Conservation (phyloP, 2,329 filamentous ascomycete species). For the Claviceps sp. region DNA sequence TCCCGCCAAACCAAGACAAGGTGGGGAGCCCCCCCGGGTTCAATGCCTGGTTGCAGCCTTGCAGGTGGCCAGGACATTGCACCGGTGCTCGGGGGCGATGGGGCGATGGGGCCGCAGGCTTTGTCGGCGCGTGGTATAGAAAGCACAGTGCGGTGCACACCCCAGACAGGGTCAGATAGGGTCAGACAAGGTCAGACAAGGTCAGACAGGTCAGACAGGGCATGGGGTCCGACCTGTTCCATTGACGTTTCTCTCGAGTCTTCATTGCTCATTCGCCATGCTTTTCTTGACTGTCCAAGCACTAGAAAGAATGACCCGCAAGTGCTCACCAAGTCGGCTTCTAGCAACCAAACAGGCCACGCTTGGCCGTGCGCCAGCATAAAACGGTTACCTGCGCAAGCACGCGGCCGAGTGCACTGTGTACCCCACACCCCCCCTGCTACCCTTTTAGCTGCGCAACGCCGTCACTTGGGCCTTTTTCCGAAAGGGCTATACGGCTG, state of each 20-base stretch:
- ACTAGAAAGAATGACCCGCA: not conserved
- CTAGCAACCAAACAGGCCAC: not conserved
- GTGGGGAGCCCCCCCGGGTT: not conserved
- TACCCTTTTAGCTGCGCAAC: conserved; percentile 24
- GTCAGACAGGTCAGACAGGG: not conserved
- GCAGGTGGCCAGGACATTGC: not conserved
- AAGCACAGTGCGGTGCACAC: not conserved
- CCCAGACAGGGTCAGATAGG: not conserved
- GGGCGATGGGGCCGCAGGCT: too few relatives aligned
- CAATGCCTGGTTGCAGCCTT: not conserved
- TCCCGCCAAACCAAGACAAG: not conserved
- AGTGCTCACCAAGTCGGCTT: not conserved
- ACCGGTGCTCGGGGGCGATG: not conserved
- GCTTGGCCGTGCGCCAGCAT: conserved; percentile 12
- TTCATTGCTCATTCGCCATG: not conserved
- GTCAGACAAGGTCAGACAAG: not conserved
- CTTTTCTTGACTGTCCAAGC: not conserved
- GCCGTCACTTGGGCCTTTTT: conserved; percentile 30
- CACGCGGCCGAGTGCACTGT: not conserved
- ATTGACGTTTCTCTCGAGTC: not conserved
- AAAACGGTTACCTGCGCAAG: conserved; percentile 10
- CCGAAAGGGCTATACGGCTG: conserved; percentile 37
- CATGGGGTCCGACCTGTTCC: not conserved
- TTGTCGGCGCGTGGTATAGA: not conserved
- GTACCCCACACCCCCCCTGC: conserved; percentile 8